Percentiles rank a stretch among this genome's conserved stretches.
These are phyloP conservation scores for Pterocarpus santalinus DNA, from an alignment of 306 rosid genomes.

Conservation along the genomic window DNA sequence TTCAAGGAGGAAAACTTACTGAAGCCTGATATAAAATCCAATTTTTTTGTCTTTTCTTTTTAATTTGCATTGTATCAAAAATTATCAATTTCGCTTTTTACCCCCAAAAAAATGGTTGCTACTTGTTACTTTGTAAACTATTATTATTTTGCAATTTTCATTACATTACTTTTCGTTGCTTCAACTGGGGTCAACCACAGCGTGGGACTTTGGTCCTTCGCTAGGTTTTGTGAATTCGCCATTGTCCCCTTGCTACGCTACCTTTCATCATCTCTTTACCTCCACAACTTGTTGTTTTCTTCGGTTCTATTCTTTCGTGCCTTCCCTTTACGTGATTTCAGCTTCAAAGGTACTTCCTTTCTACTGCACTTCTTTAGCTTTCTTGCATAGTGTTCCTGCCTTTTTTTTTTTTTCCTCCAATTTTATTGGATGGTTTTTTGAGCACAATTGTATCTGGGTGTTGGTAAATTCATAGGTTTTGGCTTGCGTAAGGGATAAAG, in stretches of 20 bases:
- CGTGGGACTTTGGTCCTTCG: slow-evolving; percentile 70
- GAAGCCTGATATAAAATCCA: no score
- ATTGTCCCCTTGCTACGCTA: slow-evolving; percentile 37
- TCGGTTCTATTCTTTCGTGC: slow-evolving; percentile 1
- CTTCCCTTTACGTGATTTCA: background rate
- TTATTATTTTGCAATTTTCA: background rate
- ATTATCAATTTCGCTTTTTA: background rate
- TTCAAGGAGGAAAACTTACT: no score
- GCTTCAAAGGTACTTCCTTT: slow-evolving; percentile 56
- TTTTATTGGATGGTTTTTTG: background rate
- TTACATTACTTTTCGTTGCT: background rate
- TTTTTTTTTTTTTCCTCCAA: background rate
- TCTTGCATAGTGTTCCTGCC: background rate
- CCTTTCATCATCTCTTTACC: background rate
- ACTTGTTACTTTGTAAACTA: no score
- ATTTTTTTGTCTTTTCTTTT: background rate
- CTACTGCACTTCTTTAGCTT: slow-evolving; percentile 21
- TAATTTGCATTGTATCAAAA: background rate
- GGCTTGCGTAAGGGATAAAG: background rate
- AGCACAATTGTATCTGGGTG: slow-evolving; percentile 45
- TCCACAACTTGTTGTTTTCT: background rate
- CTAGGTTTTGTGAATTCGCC: slow-evolving; percentile 67
- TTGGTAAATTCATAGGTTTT: slow-evolving; percentile 30
- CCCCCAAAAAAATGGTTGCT: no score
- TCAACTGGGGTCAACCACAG: slow-evolving; percentile 57